phyloP scores from a whole-genome alignment of 768 basidiomycete genomes.

The Panaeolus papilionaceus region DNA sequence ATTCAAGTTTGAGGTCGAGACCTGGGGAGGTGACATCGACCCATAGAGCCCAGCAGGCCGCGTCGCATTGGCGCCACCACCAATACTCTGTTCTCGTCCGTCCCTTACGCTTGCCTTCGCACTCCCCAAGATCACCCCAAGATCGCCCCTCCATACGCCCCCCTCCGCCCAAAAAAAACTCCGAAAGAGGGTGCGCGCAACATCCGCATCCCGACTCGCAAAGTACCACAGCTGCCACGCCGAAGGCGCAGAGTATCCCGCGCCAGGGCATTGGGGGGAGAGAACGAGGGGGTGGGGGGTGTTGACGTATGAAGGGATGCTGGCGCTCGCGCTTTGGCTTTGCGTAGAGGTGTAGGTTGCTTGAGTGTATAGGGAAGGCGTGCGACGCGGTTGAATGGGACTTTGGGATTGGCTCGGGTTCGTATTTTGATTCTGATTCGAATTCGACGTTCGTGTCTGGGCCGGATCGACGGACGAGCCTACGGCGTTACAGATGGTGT shows the following conservation, averaged over 20 bases:
- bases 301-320: not conserved
- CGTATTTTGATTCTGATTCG: not conserved
- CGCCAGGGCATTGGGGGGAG: not conserved
- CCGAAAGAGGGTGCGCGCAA: conserved; percentile 61
- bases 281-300: not conserved
- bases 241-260: conserved; percentile 37
- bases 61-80: too few relatives aligned
- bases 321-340: not conserved
- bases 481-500: conserved; percentile 5
- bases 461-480: not conserved
- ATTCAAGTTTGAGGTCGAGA: too few relatives aligned
- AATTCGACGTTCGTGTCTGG: not conserved
- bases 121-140: conserved; percentile 37
- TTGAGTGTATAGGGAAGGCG: not conserved
- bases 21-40: not conserved
- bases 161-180: conserved; percentile 75
- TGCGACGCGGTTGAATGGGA: not conserved
- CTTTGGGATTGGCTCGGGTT: not conserved
- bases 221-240: conserved; percentile 78
- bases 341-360: not conserved
- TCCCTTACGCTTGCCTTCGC: not conserved
- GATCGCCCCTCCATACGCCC: conserved; percentile 64
- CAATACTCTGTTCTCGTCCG: not conserved
- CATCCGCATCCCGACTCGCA: conserved; percentile 65
- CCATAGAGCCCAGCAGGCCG: not conserved